A percentile compares a stretch with the other conserved stretches of the same genome.
Evolutionary conservation across 1,139 yeast genomes (phyloP).

Genomic region (Magnusiomyces sp.): DNA sequence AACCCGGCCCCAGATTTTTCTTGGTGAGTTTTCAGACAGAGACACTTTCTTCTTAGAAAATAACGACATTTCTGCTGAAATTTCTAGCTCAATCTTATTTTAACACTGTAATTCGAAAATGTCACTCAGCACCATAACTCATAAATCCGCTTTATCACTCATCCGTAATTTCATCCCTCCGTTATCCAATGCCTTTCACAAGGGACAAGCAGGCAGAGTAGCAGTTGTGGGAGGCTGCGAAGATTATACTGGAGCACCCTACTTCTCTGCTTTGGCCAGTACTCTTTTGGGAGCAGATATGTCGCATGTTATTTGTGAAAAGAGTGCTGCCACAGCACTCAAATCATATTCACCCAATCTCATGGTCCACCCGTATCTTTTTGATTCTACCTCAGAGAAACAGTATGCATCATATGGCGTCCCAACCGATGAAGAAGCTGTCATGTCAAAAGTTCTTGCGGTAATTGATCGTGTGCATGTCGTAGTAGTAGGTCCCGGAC

Average conservation of each 20-base stretch:
- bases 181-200: slow-evolving; percentile 59
- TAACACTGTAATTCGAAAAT: no score
- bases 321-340: slow-evolving; percentile 67
- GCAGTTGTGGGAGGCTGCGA: slow-evolving; percentile 91
- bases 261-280: slow-evolving; percentile 76
- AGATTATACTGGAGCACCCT: slow-evolving; percentile 96
- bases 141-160: slow-evolving; percentile 16
- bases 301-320: slow-evolving; percentile 79
- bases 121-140: slow-evolving; percentile 7
- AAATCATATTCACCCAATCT: slow-evolving; percentile 85
- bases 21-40: no score
- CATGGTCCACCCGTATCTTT: slow-evolving; percentile 90
- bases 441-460: slow-evolving; percentile 47
- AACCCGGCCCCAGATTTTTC: no score
- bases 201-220: slow-evolving; percentile 88
- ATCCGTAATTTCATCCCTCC: slow-evolving; percentile 67
- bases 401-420: slow-evolving; percentile 12
- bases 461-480: slow-evolving; percentile 65
- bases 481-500: slow-evolving; percentile 87
- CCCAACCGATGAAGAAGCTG: slow-evolving; percentile 25
- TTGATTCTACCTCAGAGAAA: slow-evolving; percentile 21
- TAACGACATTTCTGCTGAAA: no score
- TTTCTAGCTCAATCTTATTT: no score
- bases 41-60: no score
- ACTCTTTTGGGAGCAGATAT: slow-evolving; percentile 83